Evolutionary conservation across 163 green algal genomes (phyloP).

Genomic region (Chlorella variabilis): DNA sequence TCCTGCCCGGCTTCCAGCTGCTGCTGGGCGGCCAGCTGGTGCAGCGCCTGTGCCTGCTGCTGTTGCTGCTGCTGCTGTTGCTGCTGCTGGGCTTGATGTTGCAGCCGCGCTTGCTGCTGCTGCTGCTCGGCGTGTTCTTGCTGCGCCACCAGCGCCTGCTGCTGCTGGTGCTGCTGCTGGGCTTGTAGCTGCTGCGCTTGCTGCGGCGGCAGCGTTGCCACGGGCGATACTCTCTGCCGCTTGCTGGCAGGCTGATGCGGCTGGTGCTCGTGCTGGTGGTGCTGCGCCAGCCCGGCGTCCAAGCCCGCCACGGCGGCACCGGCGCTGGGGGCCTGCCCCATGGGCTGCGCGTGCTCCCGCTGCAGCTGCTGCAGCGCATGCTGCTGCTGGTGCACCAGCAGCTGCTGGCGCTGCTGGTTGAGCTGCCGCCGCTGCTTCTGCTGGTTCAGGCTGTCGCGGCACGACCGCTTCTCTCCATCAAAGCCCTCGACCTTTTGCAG

Average conservation of each 20-base stretch:
- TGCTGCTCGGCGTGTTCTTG: neutral
- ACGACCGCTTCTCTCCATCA: conserved; percentile 21
- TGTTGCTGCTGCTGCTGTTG: no score
- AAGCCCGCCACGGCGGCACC: no score
- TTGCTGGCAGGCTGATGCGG: neutral
- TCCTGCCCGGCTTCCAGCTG: no score
- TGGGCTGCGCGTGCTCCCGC: neutral
- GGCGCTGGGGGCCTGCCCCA: neutral
- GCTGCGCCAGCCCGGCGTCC: neutral
- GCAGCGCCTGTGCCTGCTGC: no score
- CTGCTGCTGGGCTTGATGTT: no score
- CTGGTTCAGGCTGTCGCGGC: conserved; percentile 15
- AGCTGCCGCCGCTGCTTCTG: conserved; percentile 26
- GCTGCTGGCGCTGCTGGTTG: neutral
- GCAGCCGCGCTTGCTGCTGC: neutral
- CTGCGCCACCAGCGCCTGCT: neutral
- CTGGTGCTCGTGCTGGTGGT: neutral
- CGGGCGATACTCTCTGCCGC: neutral
- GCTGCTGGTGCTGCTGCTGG: neutral
- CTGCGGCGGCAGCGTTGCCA: neutral
- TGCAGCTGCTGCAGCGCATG: neutral
- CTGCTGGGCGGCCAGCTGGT: no score
- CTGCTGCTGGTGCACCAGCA: neutral
- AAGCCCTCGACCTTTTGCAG: neutral
- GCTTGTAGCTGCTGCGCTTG: neutral